These are phyloP conservation scores for Mortierella sp. DNA, from an alignment of 371 early-diverging fungal species.

Conservation along the genomic window DNA sequence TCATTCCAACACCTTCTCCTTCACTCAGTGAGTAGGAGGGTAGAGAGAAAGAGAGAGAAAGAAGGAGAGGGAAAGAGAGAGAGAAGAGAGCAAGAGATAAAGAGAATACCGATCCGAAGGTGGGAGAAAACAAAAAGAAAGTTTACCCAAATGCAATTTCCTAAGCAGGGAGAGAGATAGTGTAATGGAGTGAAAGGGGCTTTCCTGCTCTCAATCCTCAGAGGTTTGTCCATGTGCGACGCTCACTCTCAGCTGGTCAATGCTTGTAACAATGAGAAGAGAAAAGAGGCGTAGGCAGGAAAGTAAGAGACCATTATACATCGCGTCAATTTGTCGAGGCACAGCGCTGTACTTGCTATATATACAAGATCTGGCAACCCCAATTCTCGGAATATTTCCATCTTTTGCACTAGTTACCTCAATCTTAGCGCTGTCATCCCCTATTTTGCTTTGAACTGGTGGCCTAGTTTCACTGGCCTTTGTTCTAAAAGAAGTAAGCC, in stretches of 20 bases:
- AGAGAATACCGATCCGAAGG: neutral
- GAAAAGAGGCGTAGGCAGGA: conserved; percentile 1
- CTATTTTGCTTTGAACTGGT: neutral
- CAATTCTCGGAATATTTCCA: neutral
- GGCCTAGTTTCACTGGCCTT: neutral
- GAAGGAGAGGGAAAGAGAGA: neutral
- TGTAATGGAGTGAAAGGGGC: neutral
- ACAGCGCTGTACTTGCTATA: neutral
- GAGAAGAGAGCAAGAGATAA: neutral
- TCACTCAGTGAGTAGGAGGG: neutral
- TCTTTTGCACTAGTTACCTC: neutral
- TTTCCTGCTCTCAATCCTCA: no score
- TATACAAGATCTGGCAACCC: neutral
- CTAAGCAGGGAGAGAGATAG: neutral
- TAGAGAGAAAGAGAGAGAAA: neutral
- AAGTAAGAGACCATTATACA: neutral
- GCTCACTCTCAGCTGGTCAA: no score
- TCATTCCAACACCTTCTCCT: neutral
- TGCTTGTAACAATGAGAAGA: neutral
- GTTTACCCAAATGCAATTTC: neutral
- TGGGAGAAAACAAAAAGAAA: no score
- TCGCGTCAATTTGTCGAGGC: neutral
- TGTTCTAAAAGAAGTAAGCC: neutral
- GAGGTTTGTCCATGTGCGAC: no score
- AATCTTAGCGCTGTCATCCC: neutral